Conservation (phyloP, 2,329 filamentous ascomycete species). For the Sporothrix inflata region DNA sequence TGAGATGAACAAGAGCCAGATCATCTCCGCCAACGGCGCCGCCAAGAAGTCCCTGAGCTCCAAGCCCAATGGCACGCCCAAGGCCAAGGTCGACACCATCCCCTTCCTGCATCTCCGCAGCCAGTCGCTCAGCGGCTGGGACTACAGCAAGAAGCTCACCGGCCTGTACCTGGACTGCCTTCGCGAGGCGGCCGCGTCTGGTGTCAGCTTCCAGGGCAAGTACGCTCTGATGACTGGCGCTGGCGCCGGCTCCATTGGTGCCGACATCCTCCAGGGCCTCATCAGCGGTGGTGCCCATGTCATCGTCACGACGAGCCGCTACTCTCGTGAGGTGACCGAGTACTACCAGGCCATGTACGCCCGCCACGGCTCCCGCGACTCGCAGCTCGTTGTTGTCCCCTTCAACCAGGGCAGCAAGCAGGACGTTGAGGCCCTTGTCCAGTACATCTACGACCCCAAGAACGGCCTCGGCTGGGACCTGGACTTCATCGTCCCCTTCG, state of each 20-base stretch:
- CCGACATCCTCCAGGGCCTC: conserved; percentile 92
- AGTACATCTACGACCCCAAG: conserved; percentile 97
- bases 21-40: conserved; percentile 67
- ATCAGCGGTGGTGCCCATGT: conserved; percentile 97
- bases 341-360: conserved; percentile 99
- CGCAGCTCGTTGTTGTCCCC: conserved; percentile 94
- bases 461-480: conserved; percentile 97
- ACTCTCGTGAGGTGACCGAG: conserved; percentile 95
- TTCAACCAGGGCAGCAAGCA: conserved; percentile 99
- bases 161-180: conserved; percentile 89
- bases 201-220: conserved; percentile 92
- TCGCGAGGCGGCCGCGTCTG: conserved; percentile 82
- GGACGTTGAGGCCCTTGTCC: conserved; percentile 88
- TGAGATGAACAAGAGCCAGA: conserved; percentile 97
- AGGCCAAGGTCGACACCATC: conserved; percentile 95
- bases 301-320: conserved; percentile 92
- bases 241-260: conserved; percentile 95
- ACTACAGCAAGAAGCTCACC: conserved; percentile 99
- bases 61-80: conserved; percentile 60
- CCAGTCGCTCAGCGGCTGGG: conserved; percentile 92
- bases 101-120: conserved; percentile 97
- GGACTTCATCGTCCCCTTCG: conserved; percentile 94
- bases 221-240: conserved; percentile 98
- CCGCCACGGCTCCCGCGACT: conserved; percentile 88
- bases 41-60: conserved; percentile 53